A percentile compares a stretch with the other conserved stretches of the same genome.
Conservation (phyloP, 2,329 filamentous ascomycete species). For the Scedosporium minutisporum region DNA sequence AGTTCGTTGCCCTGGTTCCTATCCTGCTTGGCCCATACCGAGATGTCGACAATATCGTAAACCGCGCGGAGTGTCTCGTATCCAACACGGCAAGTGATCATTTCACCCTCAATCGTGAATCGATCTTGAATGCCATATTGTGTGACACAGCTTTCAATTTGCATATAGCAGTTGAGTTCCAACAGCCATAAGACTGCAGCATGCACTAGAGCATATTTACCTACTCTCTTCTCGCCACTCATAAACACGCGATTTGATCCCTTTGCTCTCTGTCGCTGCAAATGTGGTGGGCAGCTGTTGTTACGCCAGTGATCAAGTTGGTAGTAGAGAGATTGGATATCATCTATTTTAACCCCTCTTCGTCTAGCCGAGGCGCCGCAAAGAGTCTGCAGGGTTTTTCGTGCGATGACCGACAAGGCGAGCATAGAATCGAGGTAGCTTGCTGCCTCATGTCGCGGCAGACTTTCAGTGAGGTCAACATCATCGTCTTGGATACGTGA, state of each 20-base stretch:
- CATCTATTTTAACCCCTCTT: too few relatives aligned
- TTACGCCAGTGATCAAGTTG: too few relatives aligned
- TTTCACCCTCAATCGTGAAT: constrained; percentile 7
- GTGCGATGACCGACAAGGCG: constrained; percentile 12
- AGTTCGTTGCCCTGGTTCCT: too few relatives aligned
- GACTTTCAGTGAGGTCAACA: background rate
- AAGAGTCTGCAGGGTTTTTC: constrained; percentile 5
- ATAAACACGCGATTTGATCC: too few relatives aligned
- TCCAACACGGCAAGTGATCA: constrained; percentile 7
- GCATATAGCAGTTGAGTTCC: constrained; percentile 13
- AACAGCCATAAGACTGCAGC: constrained; percentile 11
- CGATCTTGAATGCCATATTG: constrained; percentile 10
- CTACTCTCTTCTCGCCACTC: too few relatives aligned
- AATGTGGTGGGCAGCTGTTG: too few relatives aligned
- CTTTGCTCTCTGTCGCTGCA: too few relatives aligned
- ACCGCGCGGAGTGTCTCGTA: constrained; percentile 11
- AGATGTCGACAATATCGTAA: constrained; percentile 9
- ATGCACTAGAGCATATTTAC: too few relatives aligned
- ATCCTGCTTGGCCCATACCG: background rate
- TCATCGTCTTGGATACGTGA: constrained; percentile 11
- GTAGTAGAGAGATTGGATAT: too few relatives aligned
- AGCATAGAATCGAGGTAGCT: constrained; percentile 14
- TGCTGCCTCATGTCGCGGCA: constrained; percentile 2
- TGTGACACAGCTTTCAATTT: constrained; percentile 11
- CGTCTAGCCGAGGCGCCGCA: too few relatives aligned